Percentiles rank a stretch among this genome's conserved stretches.
Conservation (phyloP, 176 grass and related monocot species). For the Chrysopogon serrulatus region DNA sequence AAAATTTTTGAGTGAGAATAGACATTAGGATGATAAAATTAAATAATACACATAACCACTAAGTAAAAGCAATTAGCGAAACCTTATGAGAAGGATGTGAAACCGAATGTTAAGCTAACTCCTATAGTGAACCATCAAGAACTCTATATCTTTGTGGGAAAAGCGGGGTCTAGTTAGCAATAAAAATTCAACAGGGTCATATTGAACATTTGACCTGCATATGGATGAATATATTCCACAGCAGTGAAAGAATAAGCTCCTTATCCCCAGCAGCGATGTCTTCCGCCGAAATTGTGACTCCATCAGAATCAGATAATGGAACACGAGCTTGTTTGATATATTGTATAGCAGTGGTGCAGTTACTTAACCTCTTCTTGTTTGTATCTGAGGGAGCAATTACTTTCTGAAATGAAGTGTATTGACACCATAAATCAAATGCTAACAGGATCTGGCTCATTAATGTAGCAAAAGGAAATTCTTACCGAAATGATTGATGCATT, state of each 20-base stretch:
- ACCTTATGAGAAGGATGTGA: not conserved
- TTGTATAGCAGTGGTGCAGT: slow-evolving; percentile 44
- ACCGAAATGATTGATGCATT: slow-evolving; percentile 54
- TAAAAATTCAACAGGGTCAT: not conserved
- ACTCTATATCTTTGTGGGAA: not conserved
- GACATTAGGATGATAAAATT: not conserved
- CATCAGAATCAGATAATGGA: slow-evolving; percentile 48
- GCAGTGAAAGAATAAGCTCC: slow-evolving; percentile 49
- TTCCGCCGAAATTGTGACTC: slow-evolving; percentile 43
- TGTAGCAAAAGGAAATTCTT: not conserved
- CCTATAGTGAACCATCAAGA: not conserved
- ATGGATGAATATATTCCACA: slow-evolving; percentile 57
- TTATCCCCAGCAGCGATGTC: slow-evolving; percentile 59
- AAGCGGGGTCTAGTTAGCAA: not conserved
- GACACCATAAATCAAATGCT: slow-evolving; percentile 5
- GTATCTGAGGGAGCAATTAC: slow-evolving; percentile 52
- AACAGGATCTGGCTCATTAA: not conserved
- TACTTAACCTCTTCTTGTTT: slow-evolving; percentile 58
- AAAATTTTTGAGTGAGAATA: slow-evolving; percentile 1
- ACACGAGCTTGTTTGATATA: slow-evolving; percentile 44
- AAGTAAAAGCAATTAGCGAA: too few relatives aligned
- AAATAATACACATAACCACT: not conserved
- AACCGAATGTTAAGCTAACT: not conserved
- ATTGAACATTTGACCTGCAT: slow-evolving; percentile 40
- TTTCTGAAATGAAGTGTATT: slow-evolving; percentile 39